Conservation (phyloP, 768 basidiomycete species). For the Cystofilobasidium ferigula region DNA sequence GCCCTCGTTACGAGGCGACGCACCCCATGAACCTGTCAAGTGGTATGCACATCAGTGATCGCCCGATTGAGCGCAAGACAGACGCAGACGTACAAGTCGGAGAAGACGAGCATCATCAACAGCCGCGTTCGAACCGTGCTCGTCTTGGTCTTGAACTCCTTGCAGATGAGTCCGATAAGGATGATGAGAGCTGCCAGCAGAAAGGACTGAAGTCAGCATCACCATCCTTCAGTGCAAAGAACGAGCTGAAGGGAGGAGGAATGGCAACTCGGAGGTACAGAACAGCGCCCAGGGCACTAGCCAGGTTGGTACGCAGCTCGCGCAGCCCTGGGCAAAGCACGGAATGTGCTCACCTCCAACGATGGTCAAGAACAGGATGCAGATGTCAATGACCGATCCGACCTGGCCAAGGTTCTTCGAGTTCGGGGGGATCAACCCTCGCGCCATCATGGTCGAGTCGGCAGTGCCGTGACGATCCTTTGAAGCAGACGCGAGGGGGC, state of each 20-base stretch:
- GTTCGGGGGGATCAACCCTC: neutral
- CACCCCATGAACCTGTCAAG: constrained; percentile 14
- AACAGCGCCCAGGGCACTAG: no score
- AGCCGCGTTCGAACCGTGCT: constrained; percentile 13
- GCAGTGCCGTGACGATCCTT: no score
- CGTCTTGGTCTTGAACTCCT: constrained; percentile 9
- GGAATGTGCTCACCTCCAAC: constrained; percentile 56
- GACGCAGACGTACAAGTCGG: constrained; percentile 11
- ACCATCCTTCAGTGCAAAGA: neutral
- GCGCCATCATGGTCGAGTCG: neutral
- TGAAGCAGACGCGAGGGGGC: no score
- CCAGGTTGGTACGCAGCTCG: no score
- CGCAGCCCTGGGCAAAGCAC: neutral
- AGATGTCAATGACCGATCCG: constrained; percentile 14
- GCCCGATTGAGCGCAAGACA: neutral
- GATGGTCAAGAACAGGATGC: constrained; percentile 9
- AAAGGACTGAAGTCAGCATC: neutral
- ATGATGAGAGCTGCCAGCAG: constrained; percentile 1
- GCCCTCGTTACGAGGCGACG: neutral
- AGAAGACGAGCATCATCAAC: constrained; percentile 11
- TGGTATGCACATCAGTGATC: neutral
- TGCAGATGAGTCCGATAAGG: neutral
- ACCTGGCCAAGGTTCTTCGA: constrained; percentile 12
- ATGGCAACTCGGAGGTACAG: no score
- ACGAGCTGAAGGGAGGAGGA: neutral